These are phyloP conservation scores for Metschnikowia picachoensis DNA, from an alignment of 805 yeast genomes.

Conservation along the genomic window DNA sequence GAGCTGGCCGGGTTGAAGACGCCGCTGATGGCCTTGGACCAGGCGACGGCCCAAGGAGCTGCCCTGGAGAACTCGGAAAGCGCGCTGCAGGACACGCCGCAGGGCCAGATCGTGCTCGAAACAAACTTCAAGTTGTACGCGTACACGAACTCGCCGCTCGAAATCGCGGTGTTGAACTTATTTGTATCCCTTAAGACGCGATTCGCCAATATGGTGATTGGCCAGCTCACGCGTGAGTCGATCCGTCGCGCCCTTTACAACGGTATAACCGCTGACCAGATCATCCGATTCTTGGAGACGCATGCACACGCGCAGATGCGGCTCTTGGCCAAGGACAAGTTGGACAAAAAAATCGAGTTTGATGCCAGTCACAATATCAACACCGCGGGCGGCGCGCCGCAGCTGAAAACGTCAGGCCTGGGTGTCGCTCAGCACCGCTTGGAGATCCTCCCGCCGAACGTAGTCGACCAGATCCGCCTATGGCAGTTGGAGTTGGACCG, in stretches of 20 bases:
- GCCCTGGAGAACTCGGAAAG: conserved; percentile 14
- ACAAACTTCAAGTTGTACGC: conserved; percentile 93
- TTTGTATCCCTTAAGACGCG: conserved; percentile 84
- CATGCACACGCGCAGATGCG: conserved; percentile 95
- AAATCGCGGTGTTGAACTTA: conserved; percentile 84
- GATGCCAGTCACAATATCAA: conserved; percentile 49
- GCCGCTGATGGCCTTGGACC: conserved; percentile 73
- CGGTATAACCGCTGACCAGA: conserved; percentile 95
- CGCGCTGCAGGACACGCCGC: conserved; percentile 21
- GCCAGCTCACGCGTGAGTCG: conserved; percentile 89
- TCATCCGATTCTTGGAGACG: conserved; percentile 79
- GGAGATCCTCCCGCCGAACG: conserved; percentile 85
- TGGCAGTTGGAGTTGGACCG: conserved; percentile 98
- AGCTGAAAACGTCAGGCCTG: conserved; percentile 24
- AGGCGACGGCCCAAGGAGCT: conserved; percentile 42
- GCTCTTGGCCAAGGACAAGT: conserved; percentile 62
- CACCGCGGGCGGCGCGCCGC: conserved; percentile 41
- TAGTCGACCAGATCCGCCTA: conserved; percentile 89
- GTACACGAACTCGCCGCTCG: conserved; percentile 89
- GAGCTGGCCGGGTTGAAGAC: conserved; percentile 69
- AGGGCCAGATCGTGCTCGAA: conserved; percentile 81
- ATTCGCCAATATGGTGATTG: conserved; percentile 89
- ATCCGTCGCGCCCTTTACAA: conserved; percentile 76
- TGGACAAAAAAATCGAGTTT: conserved; percentile 64
- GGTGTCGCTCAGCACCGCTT: conserved; percentile 45